Conservation (phyloP, 345 rosid species). For the Lepidium africanum region DNA sequence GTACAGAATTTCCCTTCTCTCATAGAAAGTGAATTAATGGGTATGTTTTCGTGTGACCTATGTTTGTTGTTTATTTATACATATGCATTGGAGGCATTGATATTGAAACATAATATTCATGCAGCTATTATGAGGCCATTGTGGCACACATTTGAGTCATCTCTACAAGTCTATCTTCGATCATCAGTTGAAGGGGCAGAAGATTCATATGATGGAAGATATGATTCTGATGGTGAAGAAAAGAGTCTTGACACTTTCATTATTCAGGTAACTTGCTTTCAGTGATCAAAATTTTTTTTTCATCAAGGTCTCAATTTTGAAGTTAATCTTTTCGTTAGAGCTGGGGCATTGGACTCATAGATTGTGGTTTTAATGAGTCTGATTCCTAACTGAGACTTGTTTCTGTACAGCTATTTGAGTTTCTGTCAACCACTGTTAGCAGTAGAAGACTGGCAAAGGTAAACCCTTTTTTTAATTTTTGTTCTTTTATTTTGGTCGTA, state of each 20-base stretch:
- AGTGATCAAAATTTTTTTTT: neutral
- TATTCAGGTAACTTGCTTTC: conserved; percentile 53
- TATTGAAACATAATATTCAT: conserved; percentile 19
- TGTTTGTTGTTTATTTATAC: neutral
- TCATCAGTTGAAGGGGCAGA: conserved; percentile 74
- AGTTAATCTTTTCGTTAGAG: neutral
- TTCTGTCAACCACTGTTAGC: conserved; percentile 74
- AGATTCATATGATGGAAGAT: conserved; percentile 69
- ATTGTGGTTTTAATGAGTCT: neutral
- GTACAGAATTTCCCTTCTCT: conserved; percentile 75
- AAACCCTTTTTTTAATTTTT: conserved; percentile 6
- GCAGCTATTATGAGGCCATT: conserved; percentile 75
- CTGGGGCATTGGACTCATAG: conserved; percentile 1
- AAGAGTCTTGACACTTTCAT: conserved; percentile 86
- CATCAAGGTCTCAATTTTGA: neutral
- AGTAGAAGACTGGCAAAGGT: conserved; percentile 67
- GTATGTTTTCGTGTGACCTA: conserved; percentile 35
- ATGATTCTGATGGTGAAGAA: conserved; percentile 95
- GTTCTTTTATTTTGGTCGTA: neutral
- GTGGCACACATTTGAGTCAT: conserved; percentile 86
- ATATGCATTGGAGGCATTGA: neutral
- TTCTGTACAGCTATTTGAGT: conserved; percentile 75
- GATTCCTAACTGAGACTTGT: conserved; percentile 14
- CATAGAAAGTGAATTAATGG: conserved; percentile 57
- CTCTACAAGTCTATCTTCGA: conserved; percentile 59